Evolutionary conservation across 2,329 filamentous ascomycete species (phyloP), one percentile per base, ranked within the genome.

Genomic region (Pestalotiopsis sp.): DNA sequence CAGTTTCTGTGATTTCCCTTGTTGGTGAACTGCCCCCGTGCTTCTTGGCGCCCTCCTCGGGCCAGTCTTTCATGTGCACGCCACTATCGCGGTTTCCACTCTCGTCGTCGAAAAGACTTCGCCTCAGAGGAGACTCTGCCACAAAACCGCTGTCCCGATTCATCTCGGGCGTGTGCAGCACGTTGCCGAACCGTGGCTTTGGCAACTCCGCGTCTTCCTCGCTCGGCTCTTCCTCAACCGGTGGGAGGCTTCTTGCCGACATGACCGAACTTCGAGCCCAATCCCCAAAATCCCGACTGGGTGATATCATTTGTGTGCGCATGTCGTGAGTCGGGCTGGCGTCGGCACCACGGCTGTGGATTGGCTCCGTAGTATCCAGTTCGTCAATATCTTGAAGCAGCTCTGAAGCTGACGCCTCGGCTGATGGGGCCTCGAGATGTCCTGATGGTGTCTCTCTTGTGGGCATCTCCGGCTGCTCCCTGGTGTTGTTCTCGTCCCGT

Each of bases 141-240:
- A 79, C 79, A 70, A 87, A 82, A 0, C 83, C 85, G 70, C 85
- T 87, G 71, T 88, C 86, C 57, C 86, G 78, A 72, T 84, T 85
- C 41, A 75, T 67, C 14, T 85, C 81, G 7, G 78, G 74, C 39
- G 74, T 76, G 2, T 72, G 63, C 23, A 69, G 59, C 13, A 68
- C 39, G 57, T 71, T 64, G 75, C 25, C 65, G 31, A 57, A 69
- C 58, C 36, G 67, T 67, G 55, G 58, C 23, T 57, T 72, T 61
- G 62, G 71, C 36, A 74, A 72, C 3, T 76, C 79, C 57, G 84
- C 79, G 3, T 83, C 82, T 72, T 88, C 27, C 6, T 31, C 86
- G 1, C 81, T 80, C 9, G 81, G 79, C 72, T 90, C 84, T 71
- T 85, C 87, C 72, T 82, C 81, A 3, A 90, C 87, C 0, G 86